A percentile compares a stretch with the other conserved stretches of the same genome.
Evolutionary conservation across 768 basidiomycete genomes (phyloP).

Genomic region (Termitomyces sp.): DNA sequence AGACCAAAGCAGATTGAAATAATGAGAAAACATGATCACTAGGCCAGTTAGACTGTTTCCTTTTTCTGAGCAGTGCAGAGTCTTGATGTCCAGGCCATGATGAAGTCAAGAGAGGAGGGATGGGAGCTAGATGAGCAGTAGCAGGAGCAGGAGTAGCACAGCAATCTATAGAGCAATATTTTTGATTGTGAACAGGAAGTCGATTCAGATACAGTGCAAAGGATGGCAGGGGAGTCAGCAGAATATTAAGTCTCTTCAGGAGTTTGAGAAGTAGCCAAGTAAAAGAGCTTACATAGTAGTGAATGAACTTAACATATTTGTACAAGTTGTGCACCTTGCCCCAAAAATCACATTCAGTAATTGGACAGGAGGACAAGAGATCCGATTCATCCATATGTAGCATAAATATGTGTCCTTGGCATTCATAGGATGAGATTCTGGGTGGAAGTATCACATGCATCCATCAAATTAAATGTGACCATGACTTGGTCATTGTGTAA

Average conservation of each 20-base stretch:
- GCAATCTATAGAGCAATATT: not conserved
- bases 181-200: not conserved
- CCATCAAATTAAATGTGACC: too few species aligned
- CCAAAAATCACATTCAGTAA: not conserved
- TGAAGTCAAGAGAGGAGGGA: too few species aligned
- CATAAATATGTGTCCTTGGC: not conserved
- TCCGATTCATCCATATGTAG: not conserved
- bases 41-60: too few species aligned
- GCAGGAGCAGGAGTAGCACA: not conserved
- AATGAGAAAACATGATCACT: too few species aligned
- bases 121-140: not conserved
- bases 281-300: not conserved
- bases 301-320: not conserved
- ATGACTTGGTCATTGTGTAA: too few species aligned
- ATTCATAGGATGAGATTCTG: too few species aligned
- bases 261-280: not conserved
- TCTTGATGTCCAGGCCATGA: too few species aligned
- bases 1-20: too few species aligned
- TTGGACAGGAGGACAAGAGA: not conserved
- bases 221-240: not conserved
- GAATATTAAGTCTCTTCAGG: not conserved
- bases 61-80: too few species aligned
- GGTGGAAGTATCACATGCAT: too few species aligned
- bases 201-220: rapidly evolving
- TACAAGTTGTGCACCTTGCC: not conserved